Evolutionary conservation across 768 basidiomycete species (phyloP).

Genomic region (Pluteus cervinus): DNA sequence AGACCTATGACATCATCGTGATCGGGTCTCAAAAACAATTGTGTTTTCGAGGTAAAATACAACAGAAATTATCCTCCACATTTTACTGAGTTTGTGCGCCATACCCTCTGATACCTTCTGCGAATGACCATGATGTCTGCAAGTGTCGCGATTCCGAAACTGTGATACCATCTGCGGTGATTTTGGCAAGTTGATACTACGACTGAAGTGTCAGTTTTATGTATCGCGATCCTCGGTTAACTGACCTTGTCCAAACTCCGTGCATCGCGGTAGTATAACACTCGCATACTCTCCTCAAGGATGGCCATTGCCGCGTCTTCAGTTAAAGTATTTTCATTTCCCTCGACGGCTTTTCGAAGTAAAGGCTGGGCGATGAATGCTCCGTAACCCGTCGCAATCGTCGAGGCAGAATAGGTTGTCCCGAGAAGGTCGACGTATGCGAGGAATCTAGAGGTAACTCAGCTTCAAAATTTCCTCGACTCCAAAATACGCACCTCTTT

Average conservation of each 20-base stretch:
- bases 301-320: constrained; percentile 77
- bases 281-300: constrained; percentile 82
- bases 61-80: too few relatives aligned
- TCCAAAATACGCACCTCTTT: constrained; percentile 47
- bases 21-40: too few relatives aligned
- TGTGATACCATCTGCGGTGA: constrained; percentile 67
- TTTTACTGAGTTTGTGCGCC: constrained; percentile 83
- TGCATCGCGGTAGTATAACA: constrained; percentile 95
- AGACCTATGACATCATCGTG: too few relatives aligned
- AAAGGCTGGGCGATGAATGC: constrained; percentile 90
- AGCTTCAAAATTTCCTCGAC: constrained; percentile 1
- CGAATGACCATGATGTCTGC: constrained; percentile 86
- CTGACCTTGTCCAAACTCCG: constrained; percentile 90
- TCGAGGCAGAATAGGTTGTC: constrained; percentile 92
- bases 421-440: constrained; percentile 93
- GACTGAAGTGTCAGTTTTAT: not conserved
- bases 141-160: constrained; percentile 77
- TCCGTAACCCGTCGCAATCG: constrained; percentile 94
- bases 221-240: constrained; percentile 2
- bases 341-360: constrained; percentile 87
- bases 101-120: constrained; percentile 88
- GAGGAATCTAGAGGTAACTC: constrained; percentile 62
- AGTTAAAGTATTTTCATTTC: constrained; percentile 63
- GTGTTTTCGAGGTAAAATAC: too few relatives aligned
- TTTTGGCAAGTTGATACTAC: constrained; percentile 92